Evolutionary conservation across 140 eudicot species (phyloP).

Genomic region (Flaveria floridana): DNA sequence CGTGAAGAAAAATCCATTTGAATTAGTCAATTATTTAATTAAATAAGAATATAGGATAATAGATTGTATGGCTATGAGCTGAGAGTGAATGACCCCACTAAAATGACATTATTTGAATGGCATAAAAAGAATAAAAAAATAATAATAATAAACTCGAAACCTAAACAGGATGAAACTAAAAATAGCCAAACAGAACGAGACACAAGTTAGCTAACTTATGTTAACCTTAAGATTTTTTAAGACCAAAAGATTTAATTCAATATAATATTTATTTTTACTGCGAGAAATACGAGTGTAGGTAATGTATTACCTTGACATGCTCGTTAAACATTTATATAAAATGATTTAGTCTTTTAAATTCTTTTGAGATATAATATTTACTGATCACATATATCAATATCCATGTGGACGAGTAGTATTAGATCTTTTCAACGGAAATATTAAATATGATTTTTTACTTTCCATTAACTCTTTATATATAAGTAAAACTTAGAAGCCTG

Average conservation of each 20-base stretch:
- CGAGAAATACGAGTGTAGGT: neutral
- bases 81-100: neutral
- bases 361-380: too few relatives aligned
- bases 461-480: too few relatives aligned
- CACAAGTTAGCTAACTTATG: neutral
- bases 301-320: neutral
- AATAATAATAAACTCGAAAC: too few relatives aligned
- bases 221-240: neutral
- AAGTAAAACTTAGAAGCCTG: too few relatives aligned
- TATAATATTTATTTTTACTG: too few relatives aligned
- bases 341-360: too few relatives aligned
- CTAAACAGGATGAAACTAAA: neutral
- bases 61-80: neutral
- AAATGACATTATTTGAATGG: neutral
- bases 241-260: neutral
- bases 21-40: neutral
- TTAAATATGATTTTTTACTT: too few relatives aligned
- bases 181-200: neutral
- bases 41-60: slow-evolving; percentile 1
- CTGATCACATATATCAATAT: too few relatives aligned
- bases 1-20: slow-evolving; percentile 19
- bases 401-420: too few relatives aligned
- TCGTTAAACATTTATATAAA: too few relatives aligned
- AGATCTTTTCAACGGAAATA: too few relatives aligned
- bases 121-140: neutral